Conservation (phyloP, 2,329 filamentous ascomycete genomes). For the Aspergillus proliferans region DNA sequence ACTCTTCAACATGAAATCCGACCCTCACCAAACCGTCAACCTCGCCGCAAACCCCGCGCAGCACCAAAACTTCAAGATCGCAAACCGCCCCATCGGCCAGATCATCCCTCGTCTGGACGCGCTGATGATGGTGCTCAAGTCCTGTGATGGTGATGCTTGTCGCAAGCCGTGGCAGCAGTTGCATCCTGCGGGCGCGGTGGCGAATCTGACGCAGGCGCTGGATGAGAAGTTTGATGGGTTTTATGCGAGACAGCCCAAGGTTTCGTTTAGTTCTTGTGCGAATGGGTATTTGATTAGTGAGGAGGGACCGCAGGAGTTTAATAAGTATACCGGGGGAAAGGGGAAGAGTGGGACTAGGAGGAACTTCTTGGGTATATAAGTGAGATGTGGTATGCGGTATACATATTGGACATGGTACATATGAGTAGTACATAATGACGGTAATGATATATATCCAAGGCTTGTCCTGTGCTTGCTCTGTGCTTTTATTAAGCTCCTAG, state of each 20-base stretch:
- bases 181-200: constrained; percentile 50
- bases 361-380: too few species aligned
- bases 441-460: too few species aligned
- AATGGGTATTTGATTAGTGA: constrained; percentile 51
- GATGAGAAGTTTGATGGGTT: constrained; percentile 45
- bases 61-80: constrained; percentile 10
- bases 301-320: constrained; percentile 47
- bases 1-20: constrained; percentile 57
- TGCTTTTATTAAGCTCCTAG: too few species aligned
- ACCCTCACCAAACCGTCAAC: constrained; percentile 50
- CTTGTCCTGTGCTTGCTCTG: too few species aligned
- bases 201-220: constrained; percentile 49
- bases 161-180: constrained; percentile 52
- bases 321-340: constrained; percentile 11
- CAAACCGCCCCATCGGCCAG: constrained; percentile 22
- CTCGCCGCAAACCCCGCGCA: constrained; percentile 18
- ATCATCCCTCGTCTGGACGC: constrained; percentile 51
- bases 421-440: too few species aligned
- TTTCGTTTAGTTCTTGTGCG: constrained; percentile 51
- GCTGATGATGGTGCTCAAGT: constrained; percentile 56
- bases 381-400: too few species aligned
- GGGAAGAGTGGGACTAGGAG: constrained; percentile 7
- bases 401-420: too few species aligned
- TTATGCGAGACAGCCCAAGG: constrained; percentile 46
- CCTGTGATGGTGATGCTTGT: constrained; percentile 51